Percentiles rank a stretch among this genome's conserved stretches.
Conservation (phyloP, 176 grass and related monocot genomes). For the Oryza australiensis region DNA sequence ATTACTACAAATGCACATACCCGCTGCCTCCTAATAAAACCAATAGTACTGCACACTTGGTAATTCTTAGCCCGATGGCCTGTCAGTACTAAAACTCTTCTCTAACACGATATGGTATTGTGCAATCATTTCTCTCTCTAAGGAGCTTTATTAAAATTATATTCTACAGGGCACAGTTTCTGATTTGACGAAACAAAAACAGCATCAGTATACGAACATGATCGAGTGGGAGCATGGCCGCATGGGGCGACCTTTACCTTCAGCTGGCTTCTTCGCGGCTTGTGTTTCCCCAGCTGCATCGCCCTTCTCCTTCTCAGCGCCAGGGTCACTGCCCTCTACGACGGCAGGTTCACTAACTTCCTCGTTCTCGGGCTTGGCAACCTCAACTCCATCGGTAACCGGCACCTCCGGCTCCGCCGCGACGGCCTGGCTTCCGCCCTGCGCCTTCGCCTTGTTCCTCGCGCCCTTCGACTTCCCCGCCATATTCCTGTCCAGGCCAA, state of each 20-base stretch:
- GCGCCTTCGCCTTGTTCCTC: conserved; percentile 68
- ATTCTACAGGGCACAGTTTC: not conserved
- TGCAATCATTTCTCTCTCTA: not conserved
- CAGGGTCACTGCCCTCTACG: not conserved
- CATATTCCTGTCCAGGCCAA: conserved; percentile 53
- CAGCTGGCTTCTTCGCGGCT: conserved; percentile 46
- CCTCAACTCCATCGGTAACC: conserved; percentile 15
- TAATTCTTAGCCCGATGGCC: not conserved
- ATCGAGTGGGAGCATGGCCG: not conserved
- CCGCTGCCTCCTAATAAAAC: not conserved
- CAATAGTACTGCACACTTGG: not conserved
- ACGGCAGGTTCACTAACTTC: conserved; percentile 42
- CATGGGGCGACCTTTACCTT: conserved; percentile 46
- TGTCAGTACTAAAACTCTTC: not conserved
- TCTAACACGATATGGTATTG: not conserved
- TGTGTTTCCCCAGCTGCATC: conserved; percentile 15
- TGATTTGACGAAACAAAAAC: not conserved
- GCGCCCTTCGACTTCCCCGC: conserved; percentile 88
- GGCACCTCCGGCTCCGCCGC: conserved; percentile 36
- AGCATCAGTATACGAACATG: not conserved
- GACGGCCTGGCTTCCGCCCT: conserved; percentile 15
- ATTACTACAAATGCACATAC: not conserved
- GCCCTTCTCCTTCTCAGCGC: conserved; percentile 38
- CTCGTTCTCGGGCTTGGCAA: conserved; percentile 40
- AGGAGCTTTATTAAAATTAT: not conserved